Conservation (phyloP, 106 monocot genomes). For the Alisma plantagoaquatica region DNA sequence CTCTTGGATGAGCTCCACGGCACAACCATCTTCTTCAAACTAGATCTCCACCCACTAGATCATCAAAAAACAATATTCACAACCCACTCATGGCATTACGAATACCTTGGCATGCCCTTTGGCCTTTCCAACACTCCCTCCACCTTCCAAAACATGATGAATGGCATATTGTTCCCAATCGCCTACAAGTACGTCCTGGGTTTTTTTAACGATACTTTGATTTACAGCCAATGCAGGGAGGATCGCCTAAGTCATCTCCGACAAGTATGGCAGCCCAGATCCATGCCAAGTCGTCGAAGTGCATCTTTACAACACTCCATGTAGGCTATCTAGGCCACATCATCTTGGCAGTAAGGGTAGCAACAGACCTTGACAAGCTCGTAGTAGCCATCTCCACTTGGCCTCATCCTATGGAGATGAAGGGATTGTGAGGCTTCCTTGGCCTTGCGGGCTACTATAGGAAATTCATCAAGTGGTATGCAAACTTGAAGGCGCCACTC, state of each 20-base stretch:
- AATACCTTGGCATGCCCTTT: background rate
- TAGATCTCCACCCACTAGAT: background rate
- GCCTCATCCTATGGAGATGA: conserved; percentile 1
- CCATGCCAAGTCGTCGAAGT: background rate
- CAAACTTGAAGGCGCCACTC: background rate
- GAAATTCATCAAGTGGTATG: background rate
- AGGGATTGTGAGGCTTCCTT: background rate
- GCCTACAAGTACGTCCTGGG: background rate
- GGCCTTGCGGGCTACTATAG: too few species aligned
- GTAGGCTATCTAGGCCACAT: too few species aligned
- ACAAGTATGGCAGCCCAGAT: background rate
- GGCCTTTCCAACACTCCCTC: background rate
- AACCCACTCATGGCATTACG: too few species aligned
- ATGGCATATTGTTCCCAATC: background rate
- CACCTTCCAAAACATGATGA: background rate
- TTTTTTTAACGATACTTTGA: background rate
- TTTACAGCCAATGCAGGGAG: background rate
- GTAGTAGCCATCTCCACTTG: background rate
- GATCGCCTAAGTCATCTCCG: background rate
- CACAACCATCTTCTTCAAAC: too few species aligned
- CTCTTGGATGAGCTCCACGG: too few species aligned
- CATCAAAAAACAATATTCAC: too few species aligned
- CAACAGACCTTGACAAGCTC: background rate
- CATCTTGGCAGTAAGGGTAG: background rate
- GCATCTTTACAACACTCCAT: too few species aligned